Conservation (phyloP, 139 green algal genomes). For the Coelastrella sp. region DNA sequence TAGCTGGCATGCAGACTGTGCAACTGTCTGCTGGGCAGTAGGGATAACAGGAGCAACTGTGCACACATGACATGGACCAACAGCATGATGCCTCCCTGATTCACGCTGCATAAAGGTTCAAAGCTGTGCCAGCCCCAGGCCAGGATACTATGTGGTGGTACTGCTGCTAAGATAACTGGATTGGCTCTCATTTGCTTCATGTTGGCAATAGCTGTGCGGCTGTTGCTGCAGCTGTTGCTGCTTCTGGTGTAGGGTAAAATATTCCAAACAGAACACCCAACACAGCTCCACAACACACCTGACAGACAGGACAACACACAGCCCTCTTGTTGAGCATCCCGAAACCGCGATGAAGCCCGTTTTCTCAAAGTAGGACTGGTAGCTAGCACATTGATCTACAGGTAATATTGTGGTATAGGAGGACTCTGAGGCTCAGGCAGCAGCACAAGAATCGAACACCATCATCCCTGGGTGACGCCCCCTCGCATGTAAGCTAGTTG, state of each 20-base stretch:
- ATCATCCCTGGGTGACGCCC: no score
- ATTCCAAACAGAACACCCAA: constrained; percentile 71
- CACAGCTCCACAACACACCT: constrained; percentile 61
- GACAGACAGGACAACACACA: constrained; percentile 9
- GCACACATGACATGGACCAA: neutral
- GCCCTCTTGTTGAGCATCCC: neutral
- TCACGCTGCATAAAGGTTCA: neutral
- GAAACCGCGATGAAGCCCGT: no score
- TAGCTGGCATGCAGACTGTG: neutral
- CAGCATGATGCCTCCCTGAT: neutral
- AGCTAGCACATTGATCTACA: neutral
- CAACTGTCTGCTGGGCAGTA: no score
- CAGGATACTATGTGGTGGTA: neutral
- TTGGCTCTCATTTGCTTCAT: neutral
- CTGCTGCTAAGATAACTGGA: no score
- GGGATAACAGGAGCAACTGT: neutral
- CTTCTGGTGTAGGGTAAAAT: constrained; percentile 53
- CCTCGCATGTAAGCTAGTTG: no score
- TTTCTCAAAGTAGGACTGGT: no score
- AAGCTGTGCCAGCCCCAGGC: neutral
- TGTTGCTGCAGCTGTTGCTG: constrained; percentile 11
- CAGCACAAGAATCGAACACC: no score
- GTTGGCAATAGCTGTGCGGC: neutral
- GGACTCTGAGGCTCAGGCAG: no score
- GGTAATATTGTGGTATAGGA: no score